Evolutionary conservation across 768 basidiomycete species (phyloP).

Genomic region (Pulveroboletus frians): DNA sequence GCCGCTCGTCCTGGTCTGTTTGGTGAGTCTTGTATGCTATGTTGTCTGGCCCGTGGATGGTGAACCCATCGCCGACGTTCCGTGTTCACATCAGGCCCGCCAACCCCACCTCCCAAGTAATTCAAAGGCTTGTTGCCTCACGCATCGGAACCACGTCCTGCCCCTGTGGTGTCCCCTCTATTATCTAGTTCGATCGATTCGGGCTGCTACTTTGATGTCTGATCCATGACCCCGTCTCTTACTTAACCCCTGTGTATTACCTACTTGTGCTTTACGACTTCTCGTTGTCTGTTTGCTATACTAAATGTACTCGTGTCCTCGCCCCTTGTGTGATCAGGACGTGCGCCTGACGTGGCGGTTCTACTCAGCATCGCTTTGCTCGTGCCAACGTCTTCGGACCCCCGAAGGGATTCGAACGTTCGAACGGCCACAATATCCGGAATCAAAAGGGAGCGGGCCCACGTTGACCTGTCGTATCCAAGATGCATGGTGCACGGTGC

Average conservation of each 20-base stretch:
- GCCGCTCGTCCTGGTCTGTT: slow-evolving; percentile 60
- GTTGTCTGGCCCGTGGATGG: not conserved
- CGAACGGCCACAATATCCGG: no score
- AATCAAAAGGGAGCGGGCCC: no score
- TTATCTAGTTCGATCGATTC: not conserved
- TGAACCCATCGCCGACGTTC: not conserved
- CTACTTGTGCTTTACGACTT: not conserved
- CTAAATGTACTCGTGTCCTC: not conserved
- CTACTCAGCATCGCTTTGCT: no score
- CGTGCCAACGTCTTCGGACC: no score
- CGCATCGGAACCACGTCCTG: not conserved
- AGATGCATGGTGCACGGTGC: no score
- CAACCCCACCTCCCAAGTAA: slow-evolving; percentile 44
- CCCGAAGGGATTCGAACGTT: no score
- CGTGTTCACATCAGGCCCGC: slow-evolving; percentile 31
- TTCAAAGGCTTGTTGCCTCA: not conserved
- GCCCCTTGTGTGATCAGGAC: no score
- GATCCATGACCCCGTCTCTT: no score
- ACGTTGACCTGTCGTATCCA: no score
- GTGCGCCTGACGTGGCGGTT: no score
- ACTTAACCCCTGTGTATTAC: not conserved
- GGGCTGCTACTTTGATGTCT: not conserved
- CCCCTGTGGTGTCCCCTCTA: not conserved
- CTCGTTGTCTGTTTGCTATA: not conserved
- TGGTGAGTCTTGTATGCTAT: slow-evolving; percentile 35